A percentile compares a stretch with the other conserved stretches of the same genome.
phyloP scores from a whole-genome alignment of 345 rosid genomes.

The Arabis hirsuta region DNA sequence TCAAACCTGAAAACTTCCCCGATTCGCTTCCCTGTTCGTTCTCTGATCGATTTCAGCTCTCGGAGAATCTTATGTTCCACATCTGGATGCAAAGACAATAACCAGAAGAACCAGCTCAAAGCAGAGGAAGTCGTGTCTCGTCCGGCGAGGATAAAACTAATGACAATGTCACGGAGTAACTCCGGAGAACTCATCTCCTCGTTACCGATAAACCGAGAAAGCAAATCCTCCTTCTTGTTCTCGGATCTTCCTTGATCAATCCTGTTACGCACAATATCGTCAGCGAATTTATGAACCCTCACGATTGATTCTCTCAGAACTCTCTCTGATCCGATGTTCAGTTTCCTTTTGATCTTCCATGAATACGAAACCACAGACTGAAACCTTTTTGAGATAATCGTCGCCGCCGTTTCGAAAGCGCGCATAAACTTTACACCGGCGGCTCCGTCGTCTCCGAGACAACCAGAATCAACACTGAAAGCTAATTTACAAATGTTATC shows the following conservation, averaged over 20 bases:
- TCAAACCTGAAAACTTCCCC: constrained; percentile 52
- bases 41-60: constrained; percentile 48
- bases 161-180: constrained; percentile 58
- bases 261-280: constrained; percentile 50
- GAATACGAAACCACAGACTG: constrained; percentile 32
- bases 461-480: constrained; percentile 69
- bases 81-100: constrained; percentile 50
- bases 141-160: constrained; percentile 71
- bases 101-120: constrained; percentile 77
- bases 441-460: constrained; percentile 53
- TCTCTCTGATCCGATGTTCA: constrained; percentile 57
- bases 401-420: constrained; percentile 56
- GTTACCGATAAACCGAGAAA: constrained; percentile 54
- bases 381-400: constrained; percentile 50
- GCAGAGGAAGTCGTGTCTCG: constrained; percentile 79
- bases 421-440: constrained; percentile 49
- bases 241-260: constrained; percentile 50
- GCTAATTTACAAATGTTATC: constrained; percentile 78
- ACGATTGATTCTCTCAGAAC: constrained; percentile 44
- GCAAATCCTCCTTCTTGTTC: constrained; percentile 50
- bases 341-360: constrained; percentile 54
- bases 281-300: constrained; percentile 56
- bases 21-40: constrained; percentile 16
- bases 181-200: constrained; percentile 53
- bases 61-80: constrained; percentile 46